Conservation (phyloP, 2,329 filamentous ascomycete genomes). For the Phyllosticta citrichinensis region DNA sequence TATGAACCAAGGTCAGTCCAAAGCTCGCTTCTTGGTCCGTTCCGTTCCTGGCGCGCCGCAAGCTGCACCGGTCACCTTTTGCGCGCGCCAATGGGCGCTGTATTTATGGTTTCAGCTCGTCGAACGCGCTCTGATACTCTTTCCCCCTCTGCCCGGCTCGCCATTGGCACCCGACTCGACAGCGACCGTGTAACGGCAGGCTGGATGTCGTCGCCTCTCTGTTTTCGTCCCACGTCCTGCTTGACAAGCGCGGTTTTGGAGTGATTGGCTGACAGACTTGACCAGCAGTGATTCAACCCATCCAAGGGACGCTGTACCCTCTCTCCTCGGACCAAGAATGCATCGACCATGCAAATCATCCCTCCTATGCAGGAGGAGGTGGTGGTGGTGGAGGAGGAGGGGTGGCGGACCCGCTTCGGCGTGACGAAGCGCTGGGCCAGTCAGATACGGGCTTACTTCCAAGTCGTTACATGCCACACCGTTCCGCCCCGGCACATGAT, state of each 20-base stretch:
- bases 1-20: slow-evolving; percentile 10
- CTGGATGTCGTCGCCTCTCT: slow-evolving; percentile 12
- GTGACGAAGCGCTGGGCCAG: slow-evolving; percentile 40
- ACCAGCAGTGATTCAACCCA: slow-evolving; percentile 33
- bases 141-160: not conserved
- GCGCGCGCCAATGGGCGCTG: slow-evolving; percentile 3
- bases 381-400: slow-evolving; percentile 15
- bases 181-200: slow-evolving; percentile 27
- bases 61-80: not conserved
- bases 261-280: slow-evolving; percentile 34
- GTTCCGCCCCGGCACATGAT: slow-evolving; percentile 39
- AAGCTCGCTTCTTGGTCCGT: not conserved
- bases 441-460: slow-evolving; percentile 34
- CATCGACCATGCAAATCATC: slow-evolving; percentile 39
- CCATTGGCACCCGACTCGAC: slow-evolving; percentile 23
- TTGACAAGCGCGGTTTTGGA: slow-evolving; percentile 15
- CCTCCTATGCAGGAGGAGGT: slow-evolving; percentile 28
- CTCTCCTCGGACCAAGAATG: slow-evolving; percentile 36
- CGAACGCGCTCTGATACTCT: not conserved
- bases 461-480: slow-evolving; percentile 42
- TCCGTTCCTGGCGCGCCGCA: slow-evolving; percentile 4
- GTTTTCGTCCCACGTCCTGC: slow-evolving; percentile 29
- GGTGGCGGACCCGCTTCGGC: slow-evolving; percentile 40
- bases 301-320: slow-evolving; percentile 33
- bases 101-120: slow-evolving; percentile 8